Evolutionary conservation across 1,284 basidiomycete genomes (phyloP), one percentile per base, ranked within the genome.

Genomic region (Amylostereum areolatum): DNA sequence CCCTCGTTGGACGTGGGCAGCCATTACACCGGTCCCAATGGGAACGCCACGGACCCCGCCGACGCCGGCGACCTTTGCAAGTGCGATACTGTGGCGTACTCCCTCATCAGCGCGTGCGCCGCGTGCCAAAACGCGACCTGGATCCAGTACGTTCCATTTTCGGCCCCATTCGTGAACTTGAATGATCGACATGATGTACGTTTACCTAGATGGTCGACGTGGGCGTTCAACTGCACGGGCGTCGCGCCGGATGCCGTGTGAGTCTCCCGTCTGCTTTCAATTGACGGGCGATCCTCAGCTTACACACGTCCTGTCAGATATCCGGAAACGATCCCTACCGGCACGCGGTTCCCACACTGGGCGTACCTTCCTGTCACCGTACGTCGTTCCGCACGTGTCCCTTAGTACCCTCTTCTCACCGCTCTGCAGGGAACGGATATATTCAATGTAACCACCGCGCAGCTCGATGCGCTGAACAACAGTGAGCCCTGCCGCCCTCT

Each of bases 331-430:
- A 62, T 71, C 29, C 66, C 70, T 29, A 1, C 49, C 10, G 50
- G 34, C 10, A 62, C 65, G 5, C 59, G 59, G 24, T 63, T 75
- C 37, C 73, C 74, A 5, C 30, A 35, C 3, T 77, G 74, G 74
- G 72, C 73, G 4, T 70, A 63, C 55, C 59, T 75, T 28, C 60
- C 74, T 49, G 64, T 74, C 36, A 65, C 66, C 5, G 41, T 59
- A 46, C 24, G 52, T 47, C 4, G 18, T 18, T 18, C 18, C 18
- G 18, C 18, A 18, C 18, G 18, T 18, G 18, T 18, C 18, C 18
- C 18, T 18, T 18, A 18, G 18, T 29, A 9, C 48, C 36, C 10
- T 18, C 4, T 32, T 32, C 18, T 18, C 18, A 18, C 18, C 18
- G 18, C 18, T 18, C 18, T 18, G 18, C 18, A 18, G 18, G 18